These are phyloP conservation scores for Prunus davidiana DNA, from an alignment of 306 rosid genomes.

Conservation along the genomic window DNA sequence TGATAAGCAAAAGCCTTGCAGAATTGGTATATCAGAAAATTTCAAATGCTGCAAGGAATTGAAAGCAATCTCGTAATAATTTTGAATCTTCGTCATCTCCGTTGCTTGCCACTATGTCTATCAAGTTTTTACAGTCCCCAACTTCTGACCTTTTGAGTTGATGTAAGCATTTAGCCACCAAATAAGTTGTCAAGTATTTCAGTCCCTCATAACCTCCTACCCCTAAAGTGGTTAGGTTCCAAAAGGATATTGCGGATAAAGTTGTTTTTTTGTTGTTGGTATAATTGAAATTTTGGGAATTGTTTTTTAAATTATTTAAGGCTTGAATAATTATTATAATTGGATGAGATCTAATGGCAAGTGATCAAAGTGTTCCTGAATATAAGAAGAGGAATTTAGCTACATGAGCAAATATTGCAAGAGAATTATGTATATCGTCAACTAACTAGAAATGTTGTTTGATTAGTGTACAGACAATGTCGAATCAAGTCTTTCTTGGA, in stretches of 20 bases:
- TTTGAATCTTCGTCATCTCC: not conserved
- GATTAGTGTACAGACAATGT: too few species aligned
- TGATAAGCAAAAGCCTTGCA: not conserved
- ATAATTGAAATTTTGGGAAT: too few species aligned
- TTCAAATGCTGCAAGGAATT: not conserved
- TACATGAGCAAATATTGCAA: too few species aligned
- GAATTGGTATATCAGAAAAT: not conserved
- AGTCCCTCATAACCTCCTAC: accelerated
- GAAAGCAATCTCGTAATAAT: not conserved
- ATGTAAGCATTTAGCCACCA: not conserved
- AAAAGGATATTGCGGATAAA: not conserved
- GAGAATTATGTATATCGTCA: too few species aligned
- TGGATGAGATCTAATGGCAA: too few species aligned
- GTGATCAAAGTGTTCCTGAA: too few species aligned
- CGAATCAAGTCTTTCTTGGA: too few species aligned
- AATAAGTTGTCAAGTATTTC: not conserved
- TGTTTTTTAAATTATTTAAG: too few species aligned
- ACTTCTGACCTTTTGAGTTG: not conserved
- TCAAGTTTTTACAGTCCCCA: not conserved
- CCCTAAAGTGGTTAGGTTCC: not conserved
- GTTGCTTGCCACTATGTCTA: not conserved
- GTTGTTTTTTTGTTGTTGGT: too few species aligned
- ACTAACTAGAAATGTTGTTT: too few species aligned
- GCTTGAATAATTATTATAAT: too few species aligned
- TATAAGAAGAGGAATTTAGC: too few species aligned